Base-by-base conservation (phyloP, 2,329 filamentous ascomycete genomes). In the Paraconiothyrium brasiliense region DNA sequence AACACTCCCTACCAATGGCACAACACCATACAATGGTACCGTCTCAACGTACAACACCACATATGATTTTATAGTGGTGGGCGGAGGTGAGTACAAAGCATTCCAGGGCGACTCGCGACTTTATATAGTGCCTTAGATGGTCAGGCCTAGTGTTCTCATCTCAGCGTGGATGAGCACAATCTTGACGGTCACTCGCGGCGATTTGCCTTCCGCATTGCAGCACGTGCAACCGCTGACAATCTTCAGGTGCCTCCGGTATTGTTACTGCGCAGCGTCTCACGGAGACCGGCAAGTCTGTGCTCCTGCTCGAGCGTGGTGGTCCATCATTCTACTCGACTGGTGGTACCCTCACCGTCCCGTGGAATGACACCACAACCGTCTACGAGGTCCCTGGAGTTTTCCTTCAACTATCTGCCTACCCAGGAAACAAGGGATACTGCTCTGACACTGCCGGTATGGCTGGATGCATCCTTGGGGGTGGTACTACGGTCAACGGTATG, bases 41-140 rank as follows among this genome's bases (percentile, higher is more conserved):
- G 49, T 60, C 5, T 30, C 59, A n/a, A 41, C 59, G 16, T 62
- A 55, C 6, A 79, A 79, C 68, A 59, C 63, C 1, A 79, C 78
- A 2, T 81, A 79, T 61, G 79, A 81, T 54, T 78, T 78, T 54
- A 81, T 81, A 20, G 73, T 81, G 10, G 78, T 76, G 1, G 78
- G 79, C 43, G 79, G 72, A 27, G 78, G 39, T 37, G 35, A 37
- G 35, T 37, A 37, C 35, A 37, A 37, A 3, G 35, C 3, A 37
- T 37, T 9, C 35, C 13, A 3, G 35, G 35, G 9, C 35, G 13
- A 37, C 35, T 37, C 35, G 35, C 35, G 8, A 37, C 35, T 4
- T 37, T 37, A 37, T 37, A 10, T 9, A 37, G 20, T 20, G 20
- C 20, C 20, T 20, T 20, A 20, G 20, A 20, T 20, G 20, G 20